Evolutionary conservation across 768 basidiomycete genomes (phyloP).

Genomic region (Podaxis sp.): DNA sequence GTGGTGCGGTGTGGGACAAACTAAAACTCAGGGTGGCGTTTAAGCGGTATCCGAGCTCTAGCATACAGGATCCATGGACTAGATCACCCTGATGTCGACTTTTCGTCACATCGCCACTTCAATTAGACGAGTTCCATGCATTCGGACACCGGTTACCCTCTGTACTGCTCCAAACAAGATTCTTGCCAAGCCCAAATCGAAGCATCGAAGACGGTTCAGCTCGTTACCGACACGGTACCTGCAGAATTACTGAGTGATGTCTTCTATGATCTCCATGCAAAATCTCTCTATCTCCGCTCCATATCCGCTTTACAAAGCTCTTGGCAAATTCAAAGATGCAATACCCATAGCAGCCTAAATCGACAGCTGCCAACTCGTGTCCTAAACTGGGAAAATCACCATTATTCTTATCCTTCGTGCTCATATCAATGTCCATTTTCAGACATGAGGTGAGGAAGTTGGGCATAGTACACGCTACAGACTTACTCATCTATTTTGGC

Average conservation of each 20-base stretch:
- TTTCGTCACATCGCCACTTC: constrained; percentile 1
- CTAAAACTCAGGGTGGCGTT: constrained; percentile 22
- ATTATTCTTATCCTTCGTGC: constrained; percentile 13
- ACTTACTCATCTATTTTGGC: neutral
- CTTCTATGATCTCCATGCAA: constrained; percentile 9
- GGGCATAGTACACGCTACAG: neutral
- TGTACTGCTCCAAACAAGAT: neutral
- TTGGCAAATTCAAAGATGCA: neutral
- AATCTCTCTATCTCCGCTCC: constrained; percentile 27
- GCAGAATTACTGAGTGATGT: neutral
- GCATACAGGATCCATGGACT: neutral
- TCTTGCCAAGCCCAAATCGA: constrained; percentile 10
- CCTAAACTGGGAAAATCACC: constrained; percentile 14
- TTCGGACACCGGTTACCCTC: neutral
- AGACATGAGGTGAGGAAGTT: constrained; percentile 11
- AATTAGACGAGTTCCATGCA: neutral
- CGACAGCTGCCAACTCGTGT: constrained; percentile 6
- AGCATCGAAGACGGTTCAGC: neutral
- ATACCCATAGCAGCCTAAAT: neutral
- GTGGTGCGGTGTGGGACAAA: constrained; percentile 1
- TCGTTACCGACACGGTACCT: neutral
- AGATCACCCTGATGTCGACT: neutral
- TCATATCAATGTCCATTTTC: neutral
- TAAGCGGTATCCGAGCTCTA: constrained; percentile 21
- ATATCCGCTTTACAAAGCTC: constrained; percentile 21